These are phyloP conservation scores for Sphagnurus paluster DNA, from an alignment of 1,284 basidiomycete species.

Conservation along the genomic window DNA sequence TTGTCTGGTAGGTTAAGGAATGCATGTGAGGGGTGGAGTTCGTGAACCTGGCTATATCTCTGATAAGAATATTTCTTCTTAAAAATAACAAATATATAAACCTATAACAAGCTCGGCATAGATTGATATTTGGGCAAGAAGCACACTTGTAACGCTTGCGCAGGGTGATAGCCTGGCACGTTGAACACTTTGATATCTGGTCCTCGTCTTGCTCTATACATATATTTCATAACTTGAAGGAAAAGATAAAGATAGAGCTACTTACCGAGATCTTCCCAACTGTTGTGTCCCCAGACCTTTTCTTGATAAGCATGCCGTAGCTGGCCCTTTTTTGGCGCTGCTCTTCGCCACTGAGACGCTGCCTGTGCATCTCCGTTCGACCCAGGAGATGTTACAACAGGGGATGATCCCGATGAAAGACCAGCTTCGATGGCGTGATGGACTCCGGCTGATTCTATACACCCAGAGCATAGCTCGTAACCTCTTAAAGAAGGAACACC, in stretches of 20 bases:
- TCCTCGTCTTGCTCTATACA: slow-evolving; percentile 71
- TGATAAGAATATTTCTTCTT: slow-evolving; percentile 18
- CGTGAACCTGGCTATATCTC: slow-evolving; percentile 69
- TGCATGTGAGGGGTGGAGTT: slow-evolving; percentile 84
- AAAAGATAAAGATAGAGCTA: slow-evolving; percentile 17
- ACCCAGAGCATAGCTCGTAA: slow-evolving; percentile 81
- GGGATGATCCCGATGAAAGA: slow-evolving; percentile 45
- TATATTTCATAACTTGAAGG: slow-evolving; percentile 5
- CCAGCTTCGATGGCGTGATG: slow-evolving; percentile 70
- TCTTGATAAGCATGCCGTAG: slow-evolving; percentile 83
- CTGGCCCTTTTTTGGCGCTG: slow-evolving; percentile 70
- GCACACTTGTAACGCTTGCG: slow-evolving; percentile 82
- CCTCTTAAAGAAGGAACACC: slow-evolving; percentile 38
- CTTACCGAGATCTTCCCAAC: slow-evolving; percentile 87
- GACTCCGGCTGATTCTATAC: slow-evolving; percentile 76
- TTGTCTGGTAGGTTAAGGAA: slow-evolving; percentile 80
- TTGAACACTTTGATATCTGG: slow-evolving; percentile 68
- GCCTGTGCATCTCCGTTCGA: slow-evolving; percentile 51
- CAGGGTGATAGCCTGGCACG: slow-evolving; percentile 62
- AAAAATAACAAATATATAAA: slow-evolving; percentile 24
- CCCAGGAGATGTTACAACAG: slow-evolving; percentile 38
- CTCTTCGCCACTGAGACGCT: slow-evolving; percentile 56
- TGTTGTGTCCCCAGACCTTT: slow-evolving; percentile 77
- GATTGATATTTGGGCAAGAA: slow-evolving; percentile 74
- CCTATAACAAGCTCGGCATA: slow-evolving; percentile 84